Evolutionary conservation across 2,329 filamentous ascomycete species (phyloP).

Genomic region (Alternaria arbusti): DNA sequence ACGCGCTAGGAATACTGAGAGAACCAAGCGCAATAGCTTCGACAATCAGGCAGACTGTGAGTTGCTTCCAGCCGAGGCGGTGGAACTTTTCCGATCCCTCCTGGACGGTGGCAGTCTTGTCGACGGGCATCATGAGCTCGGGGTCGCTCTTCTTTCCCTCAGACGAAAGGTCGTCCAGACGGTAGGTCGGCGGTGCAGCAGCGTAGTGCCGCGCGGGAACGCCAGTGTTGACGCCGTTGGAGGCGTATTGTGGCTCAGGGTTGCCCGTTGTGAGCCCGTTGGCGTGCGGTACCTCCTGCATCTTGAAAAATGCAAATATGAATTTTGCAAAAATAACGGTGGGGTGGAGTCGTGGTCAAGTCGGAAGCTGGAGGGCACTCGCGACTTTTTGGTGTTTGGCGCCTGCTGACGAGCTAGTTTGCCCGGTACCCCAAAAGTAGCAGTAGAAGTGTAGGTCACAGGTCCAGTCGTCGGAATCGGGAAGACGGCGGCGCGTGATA

Average conservation of each 20-base stretch:
- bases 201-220: constrained; percentile 9
- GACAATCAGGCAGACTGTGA: constrained; percentile 58
- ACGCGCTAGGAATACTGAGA: constrained; percentile 54
- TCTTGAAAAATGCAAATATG: constrained; percentile 11
- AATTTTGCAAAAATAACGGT: not conserved
- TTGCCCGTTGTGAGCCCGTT: constrained; percentile 8
- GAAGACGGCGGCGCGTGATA: constrained; percentile 1
- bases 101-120: constrained; percentile 40
- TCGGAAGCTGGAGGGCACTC: constrained; percentile 8
- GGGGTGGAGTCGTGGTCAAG: not conserved
- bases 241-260: not conserved
- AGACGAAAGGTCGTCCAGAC: constrained; percentile 29
- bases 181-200: constrained; percentile 26
- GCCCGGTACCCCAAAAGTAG: constrained; percentile 15
- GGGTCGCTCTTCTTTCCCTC: constrained; percentile 44
- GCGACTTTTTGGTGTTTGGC: constrained; percentile 20
- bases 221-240: constrained; percentile 1
- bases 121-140: constrained; percentile 39
- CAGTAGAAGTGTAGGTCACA: constrained; percentile 32
- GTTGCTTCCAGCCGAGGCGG: constrained; percentile 58
- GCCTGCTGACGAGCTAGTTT: constrained; percentile 16
- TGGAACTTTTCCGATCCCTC: constrained; percentile 50
- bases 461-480: constrained; percentile 8
- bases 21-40: constrained; percentile 59
- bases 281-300: constrained; percentile 28